Evolutionary conservation across 768 basidiomycete species (phyloP), one percentile per base, ranked within the genome.

Genomic region (Collybiopsis confluens): DNA sequence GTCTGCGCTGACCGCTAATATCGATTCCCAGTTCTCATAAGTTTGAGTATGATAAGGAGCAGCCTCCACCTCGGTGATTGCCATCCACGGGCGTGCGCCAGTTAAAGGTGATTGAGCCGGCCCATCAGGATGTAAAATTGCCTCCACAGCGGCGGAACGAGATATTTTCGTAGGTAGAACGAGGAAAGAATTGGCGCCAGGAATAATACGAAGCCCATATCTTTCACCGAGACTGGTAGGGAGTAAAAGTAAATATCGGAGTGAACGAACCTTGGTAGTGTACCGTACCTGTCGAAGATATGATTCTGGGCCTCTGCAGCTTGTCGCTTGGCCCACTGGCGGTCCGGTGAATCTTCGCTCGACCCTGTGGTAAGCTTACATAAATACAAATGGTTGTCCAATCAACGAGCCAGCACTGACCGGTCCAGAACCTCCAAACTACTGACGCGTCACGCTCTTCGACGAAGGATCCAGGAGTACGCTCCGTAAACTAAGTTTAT

Each of bases 221-320:
- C 87, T 83, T 64, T 92, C 90, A 38, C 90, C 90, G 30, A 91
- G 82, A 59, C 86, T 88, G 43, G 36, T 16, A 37, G 21, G 16
- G 18, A 52, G 38, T 7, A 10, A 16, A 15, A 36, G n/a, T 9
- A 33, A n/a, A n/a, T n/a, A n/a, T n/a, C n/a, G n/a, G n/a, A n/a
- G n/a, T n/a, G n/a, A 33, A 33, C 30, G 30, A 33, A 33, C 30
- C 5, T 33, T 33, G 30, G 13, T 33, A 13, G 30, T 33, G 5
- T 6, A 33, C 6, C 30, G 27, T 38, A 81, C 81, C 80, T 82
- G 65, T 92, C 91, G 63, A 90, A 92, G 58, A 92, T 90, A 61
- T 93, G 92, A 68, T 94, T 94, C 68, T 93, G 92, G 20, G 92
- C 92, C 65, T 92, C 91, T 0, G 90, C 89, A 1, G 92, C 92